Base-by-base conservation (phyloP, 306 rosid species). In the Sophora flavescens region DNA sequence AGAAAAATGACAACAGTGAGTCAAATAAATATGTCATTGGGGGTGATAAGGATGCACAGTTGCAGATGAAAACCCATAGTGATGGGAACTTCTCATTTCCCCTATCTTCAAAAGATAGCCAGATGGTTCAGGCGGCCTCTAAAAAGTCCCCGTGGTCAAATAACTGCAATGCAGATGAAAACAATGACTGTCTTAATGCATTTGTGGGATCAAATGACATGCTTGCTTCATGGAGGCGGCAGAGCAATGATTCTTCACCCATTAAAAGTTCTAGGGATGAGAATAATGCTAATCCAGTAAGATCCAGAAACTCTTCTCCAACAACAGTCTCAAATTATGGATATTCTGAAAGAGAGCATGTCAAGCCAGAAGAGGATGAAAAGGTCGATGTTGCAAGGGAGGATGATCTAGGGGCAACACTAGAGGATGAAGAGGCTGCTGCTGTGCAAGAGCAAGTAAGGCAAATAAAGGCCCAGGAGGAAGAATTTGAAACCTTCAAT, bases 371-470 rank as follows among this genome's bases (percentile, higher is more conserved):
- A 75, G 90, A 86, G 78, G 90, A 86, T 70, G 91, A 81, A 70
- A 90, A 87, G 71, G 57, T 67, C 71, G 85, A 72, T 13, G 36
- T 82, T 78, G 80, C 76, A 13, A 86, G 87, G 89, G 96, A 90
- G 59, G 92, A 88, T 81, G 97, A 90, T 63, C 59, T 87, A 3
- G 91, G 76, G 51, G 84, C 93, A 71, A 85, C 89, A 16, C 86
- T 88, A 13, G 97, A 92, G 79, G 97, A 92, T 63, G 97, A 92
- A 77, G 97, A 92, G 81, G 91, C 90, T 57, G 93, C 91, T 77
- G 97, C 96, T 63, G 93, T 92, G 68, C 97, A 90, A 86, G 97
- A 92, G 86, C 97, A 92, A 88, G 93, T 90, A 61, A 85, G 93
- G 75, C 97, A 92, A 85, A 88, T 92, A 84, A 90, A 87, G 86